Percentiles rank a stretch among this genome's conserved stretches.
phyloP scores from a whole-genome alignment of 2,329 filamentous ascomycete species.

The Orbilia oligospora region DNA sequence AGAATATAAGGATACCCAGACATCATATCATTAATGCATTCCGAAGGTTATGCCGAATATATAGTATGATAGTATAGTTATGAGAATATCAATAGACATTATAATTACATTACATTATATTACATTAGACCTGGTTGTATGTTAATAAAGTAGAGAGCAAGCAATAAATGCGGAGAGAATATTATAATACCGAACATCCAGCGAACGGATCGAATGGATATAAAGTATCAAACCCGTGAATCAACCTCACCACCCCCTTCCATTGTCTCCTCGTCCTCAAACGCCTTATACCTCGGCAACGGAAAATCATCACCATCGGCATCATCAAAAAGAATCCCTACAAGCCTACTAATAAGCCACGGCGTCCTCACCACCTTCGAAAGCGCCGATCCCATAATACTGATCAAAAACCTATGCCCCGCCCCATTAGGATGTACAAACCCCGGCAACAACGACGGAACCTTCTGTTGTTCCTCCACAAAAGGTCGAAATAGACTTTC shows the following conservation, averaged over 20 bases:
- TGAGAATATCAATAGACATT: too few species aligned
- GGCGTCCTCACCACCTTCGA: constrained; percentile 20
- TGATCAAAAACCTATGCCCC: constrained; percentile 28
- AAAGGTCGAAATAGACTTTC: constrained; percentile 69
- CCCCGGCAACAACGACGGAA: constrained; percentile 23
- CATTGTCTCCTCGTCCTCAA: background rate
- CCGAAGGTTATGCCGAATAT: too few species aligned
- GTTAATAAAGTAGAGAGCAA: too few species aligned
- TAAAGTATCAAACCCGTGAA: too few species aligned
- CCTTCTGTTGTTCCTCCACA: constrained; percentile 68
- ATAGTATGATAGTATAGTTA: too few species aligned
- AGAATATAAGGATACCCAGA: too few species aligned
- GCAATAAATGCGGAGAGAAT: too few species aligned
- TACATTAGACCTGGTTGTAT: too few species aligned
- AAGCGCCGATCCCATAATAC: background rate
- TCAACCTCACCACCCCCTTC: background rate
- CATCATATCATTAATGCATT: too few species aligned
- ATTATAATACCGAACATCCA: too few species aligned
- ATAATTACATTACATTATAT: too few species aligned
- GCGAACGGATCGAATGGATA: too few species aligned
- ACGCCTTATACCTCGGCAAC: constrained; percentile 30
- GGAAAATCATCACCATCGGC: constrained; percentile 31
- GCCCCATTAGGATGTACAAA: constrained; percentile 25
- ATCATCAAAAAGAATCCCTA: constrained; percentile 23
- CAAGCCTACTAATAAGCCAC: constrained; percentile 16